phyloP scores from a whole-genome alignment of 139 green algal genomes.

The Eudorina sp. region DNA sequence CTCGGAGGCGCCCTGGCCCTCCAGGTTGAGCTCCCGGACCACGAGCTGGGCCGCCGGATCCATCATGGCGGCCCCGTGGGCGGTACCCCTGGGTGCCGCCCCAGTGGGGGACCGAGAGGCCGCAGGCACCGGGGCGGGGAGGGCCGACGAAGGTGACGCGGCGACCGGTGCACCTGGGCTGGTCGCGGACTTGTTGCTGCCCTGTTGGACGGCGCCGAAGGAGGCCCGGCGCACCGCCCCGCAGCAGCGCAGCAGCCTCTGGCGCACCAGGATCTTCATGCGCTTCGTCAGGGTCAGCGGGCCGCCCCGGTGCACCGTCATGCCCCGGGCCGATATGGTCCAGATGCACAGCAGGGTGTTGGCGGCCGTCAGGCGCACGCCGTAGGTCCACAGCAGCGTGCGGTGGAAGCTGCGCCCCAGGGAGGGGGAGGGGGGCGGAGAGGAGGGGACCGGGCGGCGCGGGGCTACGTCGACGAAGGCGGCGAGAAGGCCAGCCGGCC shows the following conservation, averaged over 20 bases:
- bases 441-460: neutral
- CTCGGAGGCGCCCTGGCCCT: neutral
- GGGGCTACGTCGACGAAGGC: neutral
- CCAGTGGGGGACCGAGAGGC: no score
- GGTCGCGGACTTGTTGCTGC: neutral
- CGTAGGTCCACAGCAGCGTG: slow-evolving; percentile 15
- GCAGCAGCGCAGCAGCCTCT: neutral
- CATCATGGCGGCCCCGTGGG: no score
- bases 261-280: neutral
- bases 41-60: neutral
- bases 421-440: neutral
- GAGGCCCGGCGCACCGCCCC: neutral
- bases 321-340: neutral
- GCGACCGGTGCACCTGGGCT: neutral
- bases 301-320: neutral
- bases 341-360: slow-evolving; percentile 25
- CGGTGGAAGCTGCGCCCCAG: neutral
- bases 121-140: no score
- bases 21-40: neutral
- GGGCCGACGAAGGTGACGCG: neutral
- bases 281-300: neutral
- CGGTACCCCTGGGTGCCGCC: no score
- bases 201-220: neutral
- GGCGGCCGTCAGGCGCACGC: neutral
- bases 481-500: neutral